Evolutionary conservation across 2,329 filamentous ascomycete genomes (phyloP).

Genomic region (Mycogone perniciosa): DNA sequence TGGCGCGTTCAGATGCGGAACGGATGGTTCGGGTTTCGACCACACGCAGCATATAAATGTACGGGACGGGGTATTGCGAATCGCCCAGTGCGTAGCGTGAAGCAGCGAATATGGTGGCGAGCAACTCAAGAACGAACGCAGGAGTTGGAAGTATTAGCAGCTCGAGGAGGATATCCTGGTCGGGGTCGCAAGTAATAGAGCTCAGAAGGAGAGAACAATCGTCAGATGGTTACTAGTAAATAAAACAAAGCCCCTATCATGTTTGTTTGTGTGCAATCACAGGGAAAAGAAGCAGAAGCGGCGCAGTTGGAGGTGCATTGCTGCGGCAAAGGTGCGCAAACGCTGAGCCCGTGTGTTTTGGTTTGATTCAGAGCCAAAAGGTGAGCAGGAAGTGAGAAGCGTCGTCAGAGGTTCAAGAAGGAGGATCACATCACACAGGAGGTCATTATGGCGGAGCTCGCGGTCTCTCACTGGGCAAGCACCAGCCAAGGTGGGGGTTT

Average conservation of each 20-base stretch:
- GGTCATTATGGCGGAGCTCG: no score
- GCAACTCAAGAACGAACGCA: not conserved
- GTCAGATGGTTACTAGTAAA: not conserved
- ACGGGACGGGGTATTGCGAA: no score
- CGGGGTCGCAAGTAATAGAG: not conserved
- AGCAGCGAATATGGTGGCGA: not conserved
- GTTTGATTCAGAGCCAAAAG: not conserved
- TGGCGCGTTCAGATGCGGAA: not conserved
- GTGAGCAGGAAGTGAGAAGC: slow-evolving; percentile 5
- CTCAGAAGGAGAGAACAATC: not conserved
- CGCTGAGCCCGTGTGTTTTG: not conserved
- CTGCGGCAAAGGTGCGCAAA: not conserved
- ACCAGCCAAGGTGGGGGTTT: slow-evolving; percentile 8
- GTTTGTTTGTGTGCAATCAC: no score
- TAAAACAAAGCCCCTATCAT: no score
- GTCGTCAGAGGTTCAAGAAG: slow-evolving; percentile 8
- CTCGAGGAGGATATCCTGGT: no score
- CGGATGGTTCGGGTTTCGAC: not conserved
- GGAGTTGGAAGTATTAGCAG: not conserved
- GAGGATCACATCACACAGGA: slow-evolving; percentile 1
- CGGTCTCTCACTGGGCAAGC: slow-evolving; percentile 3
- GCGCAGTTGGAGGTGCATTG: not conserved
- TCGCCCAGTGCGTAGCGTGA: no score
- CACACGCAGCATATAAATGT: slow-evolving; percentile 1
- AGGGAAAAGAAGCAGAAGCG: not conserved